Evolutionary conservation across 306 rosid genomes (phyloP).

Genomic region (Mimosa bimucronata): DNA sequence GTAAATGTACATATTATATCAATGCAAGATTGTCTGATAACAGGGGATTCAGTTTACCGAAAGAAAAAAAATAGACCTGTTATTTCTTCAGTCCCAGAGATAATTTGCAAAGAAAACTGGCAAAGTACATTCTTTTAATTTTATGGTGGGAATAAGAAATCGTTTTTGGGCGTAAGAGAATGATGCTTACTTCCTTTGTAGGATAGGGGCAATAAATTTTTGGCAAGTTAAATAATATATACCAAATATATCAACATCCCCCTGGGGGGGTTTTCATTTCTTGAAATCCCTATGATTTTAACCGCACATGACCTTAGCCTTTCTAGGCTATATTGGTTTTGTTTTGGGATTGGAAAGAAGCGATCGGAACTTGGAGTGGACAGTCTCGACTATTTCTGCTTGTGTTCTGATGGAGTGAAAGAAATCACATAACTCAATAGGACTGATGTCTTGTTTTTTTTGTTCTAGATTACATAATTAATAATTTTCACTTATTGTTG

Average conservation of each 20-base stretch:
- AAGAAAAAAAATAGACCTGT: background rate
- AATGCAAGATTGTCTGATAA: background rate
- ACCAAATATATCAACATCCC: too few species aligned
- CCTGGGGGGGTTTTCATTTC: too few species aligned
- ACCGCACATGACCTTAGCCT: background rate
- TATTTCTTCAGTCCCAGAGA: too few species aligned
- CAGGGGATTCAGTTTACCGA: background rate
- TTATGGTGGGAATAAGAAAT: too few species aligned
- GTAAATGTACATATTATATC: background rate
- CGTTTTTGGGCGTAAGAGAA: too few species aligned
- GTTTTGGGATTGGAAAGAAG: background rate
- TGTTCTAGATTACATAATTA: background rate
- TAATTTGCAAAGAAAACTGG: background rate
- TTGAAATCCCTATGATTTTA: background rate
- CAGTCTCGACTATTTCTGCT: background rate
- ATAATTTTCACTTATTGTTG: slow-evolving; percentile 13
- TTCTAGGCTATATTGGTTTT: too few species aligned
- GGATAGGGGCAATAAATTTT: too few species aligned
- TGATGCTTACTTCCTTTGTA: too few species aligned
- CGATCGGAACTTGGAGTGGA: background rate
- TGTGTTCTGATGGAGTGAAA: background rate
- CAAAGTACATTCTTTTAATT: background rate
- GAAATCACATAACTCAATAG: background rate
- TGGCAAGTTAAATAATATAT: too few species aligned
- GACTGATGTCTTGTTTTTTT: background rate